Base-by-base conservation (phyloP, 2,329 filamentous ascomycete species). In the Alternaria triticina region DNA sequence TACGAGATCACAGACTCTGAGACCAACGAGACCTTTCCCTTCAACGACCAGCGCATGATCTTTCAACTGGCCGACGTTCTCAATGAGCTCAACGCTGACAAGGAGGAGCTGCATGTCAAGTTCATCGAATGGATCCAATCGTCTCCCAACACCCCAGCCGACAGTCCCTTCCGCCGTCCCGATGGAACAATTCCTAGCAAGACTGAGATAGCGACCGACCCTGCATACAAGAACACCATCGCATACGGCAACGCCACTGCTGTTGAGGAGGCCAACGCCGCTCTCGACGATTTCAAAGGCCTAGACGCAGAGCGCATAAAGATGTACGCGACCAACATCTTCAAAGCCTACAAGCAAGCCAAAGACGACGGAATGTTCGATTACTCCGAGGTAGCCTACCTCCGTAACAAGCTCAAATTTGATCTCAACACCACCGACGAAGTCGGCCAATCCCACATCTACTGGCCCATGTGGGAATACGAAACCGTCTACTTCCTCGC, bases 311-410 rank as follows among this genome's bases (percentile, higher is more conserved):
- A 52, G 28, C 49, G 49, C 22, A 23, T 68, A 4, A 58, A 81
- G 17, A 82, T 86, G 72, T 72, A 83, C 59, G 56, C 67, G 4
- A 76, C 74, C 10, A 83, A 83, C 56, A 75, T 83, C 43, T 87
- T 83, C 73, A 73, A 77, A 11, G 84, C 84, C 0, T 84, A 87
- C 73, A 86, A 85, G 59, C 72, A 82, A 30, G 82, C 83, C 7
- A 79, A 86, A 0, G 82, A 84, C 2, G 74, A 82, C 3, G 85
- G 85, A 4, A 85, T 87, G 51, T 87, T 90, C 65, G 81, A 86
- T 59, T 91, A 87, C 83, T 89, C 87, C 25, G 88, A 90, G 64
- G 87, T 87, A 23, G 85, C 82, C 1, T 90, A 87, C 67, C 78
- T 89, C 61, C 49, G 49, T 1, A 52, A 52, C 30, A 40, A 52